Percentiles rank a stretch among this genome's conserved stretches.
These are phyloP conservation scores for Lipomyces anomalus DNA, from an alignment of 805 yeast species.

Conservation along the genomic window DNA sequence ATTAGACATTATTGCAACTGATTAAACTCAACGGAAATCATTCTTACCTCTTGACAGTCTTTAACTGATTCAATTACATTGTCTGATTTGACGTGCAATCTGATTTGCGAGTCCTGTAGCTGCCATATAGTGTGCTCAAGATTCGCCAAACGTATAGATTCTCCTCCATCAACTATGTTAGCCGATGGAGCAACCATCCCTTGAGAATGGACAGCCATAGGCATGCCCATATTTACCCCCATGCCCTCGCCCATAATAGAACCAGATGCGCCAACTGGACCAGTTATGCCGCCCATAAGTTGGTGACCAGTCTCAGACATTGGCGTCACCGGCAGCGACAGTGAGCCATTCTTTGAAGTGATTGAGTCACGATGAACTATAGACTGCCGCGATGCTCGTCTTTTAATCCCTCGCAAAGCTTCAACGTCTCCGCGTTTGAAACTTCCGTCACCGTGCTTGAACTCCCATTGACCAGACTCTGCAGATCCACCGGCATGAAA, in stretches of 20 bases:
- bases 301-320: constrained; percentile 13
- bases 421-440: constrained; percentile 79
- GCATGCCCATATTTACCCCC: too few species aligned
- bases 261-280: too few species aligned
- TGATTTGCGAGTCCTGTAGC: constrained; percentile 16
- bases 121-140: constrained; percentile 20
- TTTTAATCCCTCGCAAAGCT: constrained; percentile 64
- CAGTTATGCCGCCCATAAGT: not conserved
- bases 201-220: too few species aligned
- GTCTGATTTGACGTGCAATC: constrained; percentile 15
- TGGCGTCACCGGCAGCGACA: constrained; percentile 20
- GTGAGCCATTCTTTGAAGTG: constrained; percentile 40
- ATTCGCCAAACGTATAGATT: constrained; percentile 6
- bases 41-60: constrained; percentile 19
- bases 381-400: constrained; percentile 55
- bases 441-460: constrained; percentile 71
- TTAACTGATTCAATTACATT: constrained; percentile 15
- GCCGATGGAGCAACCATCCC: too few species aligned
- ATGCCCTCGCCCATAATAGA: too few species aligned
- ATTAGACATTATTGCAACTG: not conserved
- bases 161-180: too few species aligned
- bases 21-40: not conserved
- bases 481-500: constrained; percentile 27
- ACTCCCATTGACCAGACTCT: constrained; percentile 62
- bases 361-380: constrained; percentile 25